phyloP scores from a whole-genome alignment of 352 stramenopile genomes.

The Phytophthora crassamura region DNA sequence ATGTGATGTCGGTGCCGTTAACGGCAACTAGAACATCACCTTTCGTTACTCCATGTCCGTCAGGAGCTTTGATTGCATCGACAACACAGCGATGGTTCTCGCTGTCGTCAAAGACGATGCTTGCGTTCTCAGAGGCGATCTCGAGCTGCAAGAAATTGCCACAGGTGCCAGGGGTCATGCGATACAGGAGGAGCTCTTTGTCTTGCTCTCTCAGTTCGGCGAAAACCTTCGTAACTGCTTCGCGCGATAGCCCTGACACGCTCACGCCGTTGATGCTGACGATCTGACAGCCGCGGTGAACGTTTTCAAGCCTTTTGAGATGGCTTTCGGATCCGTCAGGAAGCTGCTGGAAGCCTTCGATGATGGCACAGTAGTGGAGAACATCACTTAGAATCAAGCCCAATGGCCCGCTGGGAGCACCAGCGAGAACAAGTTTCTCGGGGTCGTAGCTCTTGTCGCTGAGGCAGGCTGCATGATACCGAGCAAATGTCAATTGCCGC shows the following conservation, averaged over 20 bases:
- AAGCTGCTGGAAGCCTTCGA: constrained; percentile 58
- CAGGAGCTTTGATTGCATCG: constrained; percentile 19
- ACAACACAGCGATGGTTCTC: constrained; percentile 52
- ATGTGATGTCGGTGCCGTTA: constrained; percentile 50
- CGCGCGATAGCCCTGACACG: constrained; percentile 43
- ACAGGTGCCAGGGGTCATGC: constrained; percentile 33
- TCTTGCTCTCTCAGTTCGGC: constrained; percentile 46
- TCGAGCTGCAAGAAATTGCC: constrained; percentile 39
- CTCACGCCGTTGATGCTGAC: constrained; percentile 61
- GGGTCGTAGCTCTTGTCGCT: constrained; percentile 48
- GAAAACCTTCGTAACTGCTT: constrained; percentile 49
- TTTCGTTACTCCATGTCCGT: constrained; percentile 18
- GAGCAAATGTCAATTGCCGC: constrained; percentile 55
- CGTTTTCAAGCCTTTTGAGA: constrained; percentile 30
- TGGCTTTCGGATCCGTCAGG: constrained; percentile 46
- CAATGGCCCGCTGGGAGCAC: constrained; percentile 50
- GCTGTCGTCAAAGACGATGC: constrained; percentile 40
- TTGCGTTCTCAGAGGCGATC: constrained; percentile 3
- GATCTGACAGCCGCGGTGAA: constrained; percentile 65
- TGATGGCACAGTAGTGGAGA: constrained; percentile 49
- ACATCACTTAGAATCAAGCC: constrained; percentile 55
- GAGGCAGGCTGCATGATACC: constrained; percentile 45
- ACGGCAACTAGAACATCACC: constrained; percentile 59
- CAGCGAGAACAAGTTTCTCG: constrained; percentile 57
- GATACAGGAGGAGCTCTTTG: constrained; percentile 68